These are phyloP conservation scores for Blastocystis hominis DNA, from an alignment of 352 stramenopile species.

Conservation along the genomic window DNA sequence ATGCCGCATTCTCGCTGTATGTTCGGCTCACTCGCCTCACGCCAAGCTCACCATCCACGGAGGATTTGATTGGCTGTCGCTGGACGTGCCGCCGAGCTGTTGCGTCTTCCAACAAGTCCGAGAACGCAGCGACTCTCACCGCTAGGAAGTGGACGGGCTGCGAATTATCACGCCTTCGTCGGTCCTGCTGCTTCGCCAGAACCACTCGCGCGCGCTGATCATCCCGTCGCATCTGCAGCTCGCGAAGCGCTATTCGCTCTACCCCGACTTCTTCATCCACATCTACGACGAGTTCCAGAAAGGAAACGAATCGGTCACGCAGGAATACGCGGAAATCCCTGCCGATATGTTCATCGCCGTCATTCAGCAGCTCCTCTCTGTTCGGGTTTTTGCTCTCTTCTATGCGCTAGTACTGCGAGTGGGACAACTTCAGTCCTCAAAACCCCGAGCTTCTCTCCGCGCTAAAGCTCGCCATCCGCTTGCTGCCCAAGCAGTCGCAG, in stretches of 20 bases:
- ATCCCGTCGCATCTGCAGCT: slow-evolving; percentile 10
- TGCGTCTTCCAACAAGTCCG: slow-evolving; percentile 41
- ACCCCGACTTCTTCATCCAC: slow-evolving; percentile 42
- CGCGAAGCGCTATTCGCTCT: not conserved
- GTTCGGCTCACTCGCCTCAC: not conserved
- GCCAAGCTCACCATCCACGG: slow-evolving; percentile 32
- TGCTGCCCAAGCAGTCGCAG: not conserved
- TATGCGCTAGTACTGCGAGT: slow-evolving; percentile 35
- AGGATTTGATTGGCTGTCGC: not conserved
- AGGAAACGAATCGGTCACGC: not conserved
- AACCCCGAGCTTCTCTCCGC: slow-evolving; percentile 5
- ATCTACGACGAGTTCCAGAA: not conserved
- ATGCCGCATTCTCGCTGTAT: slow-evolving; percentile 11
- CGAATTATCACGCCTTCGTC: not conserved
- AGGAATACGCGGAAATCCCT: not conserved
- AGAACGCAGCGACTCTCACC: not conserved
- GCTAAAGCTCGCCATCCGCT: not conserved
- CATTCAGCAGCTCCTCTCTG: not conserved
- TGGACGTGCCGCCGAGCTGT: not conserved
- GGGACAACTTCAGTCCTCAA: slow-evolving; percentile 26
- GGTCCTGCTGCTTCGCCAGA: not conserved
- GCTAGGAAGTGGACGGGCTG: slow-evolving; percentile 39
- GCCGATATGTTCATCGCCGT: not conserved
- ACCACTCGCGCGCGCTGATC: not conserved
- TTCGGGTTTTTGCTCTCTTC: not conserved